Evolutionary conservation across 345 rosid genomes (phyloP).

Genomic region (Gossypium arboreum): DNA sequence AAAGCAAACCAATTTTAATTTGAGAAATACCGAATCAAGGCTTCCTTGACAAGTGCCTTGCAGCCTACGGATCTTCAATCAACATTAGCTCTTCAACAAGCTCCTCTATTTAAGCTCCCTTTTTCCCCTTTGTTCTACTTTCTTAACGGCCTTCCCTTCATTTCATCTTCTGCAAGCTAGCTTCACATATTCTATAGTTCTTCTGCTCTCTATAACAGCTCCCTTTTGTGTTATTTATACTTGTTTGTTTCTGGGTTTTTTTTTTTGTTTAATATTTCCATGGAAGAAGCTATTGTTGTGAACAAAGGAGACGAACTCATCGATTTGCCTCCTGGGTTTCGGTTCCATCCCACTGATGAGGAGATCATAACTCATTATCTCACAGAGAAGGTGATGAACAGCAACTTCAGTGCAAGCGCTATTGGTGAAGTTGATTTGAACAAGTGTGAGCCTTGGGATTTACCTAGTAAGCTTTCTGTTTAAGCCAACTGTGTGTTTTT

Average conservation of each 20-base stretch:
- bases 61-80: conserved; percentile 60
- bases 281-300: conserved; percentile 59
- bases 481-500: not conserved
- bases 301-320: conserved; percentile 51
- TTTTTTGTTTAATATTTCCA: conserved; percentile 10
- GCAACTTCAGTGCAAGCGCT: conserved; percentile 47
- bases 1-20: conserved; percentile 5
- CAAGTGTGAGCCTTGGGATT: conserved; percentile 95
- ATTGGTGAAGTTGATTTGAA: conserved; percentile 82
- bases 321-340: conserved; percentile 82
- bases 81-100: conserved; percentile 16
- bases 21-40: conserved; percentile 20
- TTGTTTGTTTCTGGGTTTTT: conserved; percentile 16
- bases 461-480: conserved; percentile 52
- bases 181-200: conserved; percentile 8
- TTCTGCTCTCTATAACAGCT: not conserved
- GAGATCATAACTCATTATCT: conserved; percentile 79
- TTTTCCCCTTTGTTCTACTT: conserved; percentile 37
- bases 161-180: conserved; percentile 14
- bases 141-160: conserved; percentile 45
- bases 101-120: conserved; percentile 58
- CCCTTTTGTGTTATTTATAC: not conserved
- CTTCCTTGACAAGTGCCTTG: conserved; percentile 63
- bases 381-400: conserved; percentile 47
- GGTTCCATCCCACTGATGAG: conserved; percentile 92